These are phyloP conservation scores for Podila minutissima DNA, from an alignment of 192 early-diverging fungal species.

Conservation along the genomic window DNA sequence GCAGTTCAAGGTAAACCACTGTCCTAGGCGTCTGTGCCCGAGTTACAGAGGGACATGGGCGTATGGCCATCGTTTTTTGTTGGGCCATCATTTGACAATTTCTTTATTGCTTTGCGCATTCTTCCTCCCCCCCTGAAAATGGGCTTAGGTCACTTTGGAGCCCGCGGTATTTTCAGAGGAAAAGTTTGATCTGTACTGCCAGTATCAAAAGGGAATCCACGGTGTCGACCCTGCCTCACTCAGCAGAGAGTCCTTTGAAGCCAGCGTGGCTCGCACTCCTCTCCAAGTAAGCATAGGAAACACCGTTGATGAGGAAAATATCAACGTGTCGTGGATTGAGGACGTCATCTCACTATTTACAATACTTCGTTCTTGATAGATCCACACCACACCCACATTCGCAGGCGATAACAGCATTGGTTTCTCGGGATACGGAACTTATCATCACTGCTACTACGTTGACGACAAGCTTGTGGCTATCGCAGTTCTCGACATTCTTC, in stretches of 20 bases:
- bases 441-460: constrained; percentile 92
- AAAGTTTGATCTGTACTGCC: constrained; percentile 81
- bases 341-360: too few relatives aligned
- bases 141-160: constrained; percentile 64
- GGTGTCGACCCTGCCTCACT: constrained; percentile 67
- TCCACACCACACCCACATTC: neutral
- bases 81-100: neutral
- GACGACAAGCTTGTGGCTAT: constrained; percentile 85
- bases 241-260: constrained; percentile 63
- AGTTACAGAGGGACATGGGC: too few relatives aligned
- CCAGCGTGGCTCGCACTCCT: constrained; percentile 82
- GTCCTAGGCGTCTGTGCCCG: neutral
- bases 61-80: too few relatives aligned
- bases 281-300: constrained; percentile 51
- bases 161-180: constrained; percentile 74
- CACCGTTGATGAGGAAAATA: neutral
- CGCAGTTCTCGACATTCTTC: constrained; percentile 92
- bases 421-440: constrained; percentile 73
- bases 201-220: constrained; percentile 88
- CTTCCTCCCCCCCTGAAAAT: neutral
- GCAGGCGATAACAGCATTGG: neutral
- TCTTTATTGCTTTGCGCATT: neutral
- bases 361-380: constrained; percentile 10
- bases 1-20: constrained; percentile 28
- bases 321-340: neutral